Percentiles rank a stretch among this genome's conserved stretches.
Evolutionary conservation across 1,284 basidiomycete genomes (phyloP).

Genomic region (Naganishia albida): DNA sequence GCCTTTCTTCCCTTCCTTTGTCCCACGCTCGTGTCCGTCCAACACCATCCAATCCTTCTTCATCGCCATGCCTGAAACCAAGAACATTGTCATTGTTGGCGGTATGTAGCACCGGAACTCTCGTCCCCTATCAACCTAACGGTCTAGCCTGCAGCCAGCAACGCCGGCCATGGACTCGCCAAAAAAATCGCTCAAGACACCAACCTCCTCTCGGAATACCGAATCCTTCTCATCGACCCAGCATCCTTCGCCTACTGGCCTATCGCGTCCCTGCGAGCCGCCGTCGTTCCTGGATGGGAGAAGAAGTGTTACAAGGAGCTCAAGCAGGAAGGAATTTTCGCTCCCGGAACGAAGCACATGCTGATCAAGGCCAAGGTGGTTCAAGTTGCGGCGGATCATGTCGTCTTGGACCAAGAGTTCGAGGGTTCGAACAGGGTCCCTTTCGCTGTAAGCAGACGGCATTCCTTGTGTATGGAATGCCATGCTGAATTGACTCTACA

Average conservation of each 20-base stretch:
- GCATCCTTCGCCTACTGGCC: constrained; percentile 49
- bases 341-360: constrained; percentile 40
- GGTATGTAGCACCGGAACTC: constrained; percentile 5
- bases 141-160: constrained; percentile 39
- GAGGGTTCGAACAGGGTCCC: constrained; percentile 49
- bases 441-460: constrained; percentile 48
- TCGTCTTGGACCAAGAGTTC: constrained; percentile 49
- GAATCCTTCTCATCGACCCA: constrained; percentile 55
- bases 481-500: background rate
- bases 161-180: constrained; percentile 45
- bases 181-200: constrained; percentile 42
- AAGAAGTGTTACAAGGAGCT: constrained; percentile 46
- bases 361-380: constrained; percentile 47
- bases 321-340: constrained; percentile 47
- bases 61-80: constrained; percentile 8
- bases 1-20: background rate
- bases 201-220: constrained; percentile 48
- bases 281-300: constrained; percentile 55
- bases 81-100: constrained; percentile 34
- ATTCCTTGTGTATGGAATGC: background rate
- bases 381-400: constrained; percentile 44
- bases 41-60: background rate
- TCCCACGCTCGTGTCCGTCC: background rate
- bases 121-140: background rate
- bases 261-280: constrained; percentile 50